A percentile compares a stretch with the other conserved stretches of the same genome.
Conservation (phyloP, 2,329 filamentous ascomycete genomes). For the Purpureocillium takamizusanense region DNA sequence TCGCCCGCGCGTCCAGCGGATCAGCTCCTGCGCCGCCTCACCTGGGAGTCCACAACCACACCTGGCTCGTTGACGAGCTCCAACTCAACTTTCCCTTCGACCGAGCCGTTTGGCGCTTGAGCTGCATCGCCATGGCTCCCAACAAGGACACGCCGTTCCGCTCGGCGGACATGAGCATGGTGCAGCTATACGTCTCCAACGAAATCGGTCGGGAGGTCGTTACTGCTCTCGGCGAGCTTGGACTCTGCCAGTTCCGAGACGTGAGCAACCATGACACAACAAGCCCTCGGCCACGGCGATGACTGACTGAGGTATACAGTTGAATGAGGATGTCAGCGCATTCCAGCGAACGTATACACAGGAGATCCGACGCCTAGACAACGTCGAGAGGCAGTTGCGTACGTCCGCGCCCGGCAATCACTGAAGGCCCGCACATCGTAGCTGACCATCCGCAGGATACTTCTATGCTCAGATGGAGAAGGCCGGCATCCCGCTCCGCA, state of each 20-base stretch:
- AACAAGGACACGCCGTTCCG: slow-evolving; percentile 92
- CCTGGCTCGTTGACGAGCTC: slow-evolving; percentile 18
- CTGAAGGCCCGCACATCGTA: slow-evolving; percentile 2
- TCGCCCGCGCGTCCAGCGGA: slow-evolving; percentile 10
- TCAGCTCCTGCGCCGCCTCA: slow-evolving; percentile 15
- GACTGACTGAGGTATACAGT: slow-evolving; percentile 37
- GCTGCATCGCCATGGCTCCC: slow-evolving; percentile 45
- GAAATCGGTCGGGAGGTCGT: slow-evolving; percentile 98
- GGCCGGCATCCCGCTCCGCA: slow-evolving; percentile 73
- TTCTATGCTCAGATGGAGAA: slow-evolving; percentile 97
- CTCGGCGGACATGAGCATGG: slow-evolving; percentile 99
- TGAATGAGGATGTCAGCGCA: slow-evolving; percentile 85
- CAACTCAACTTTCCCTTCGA: slow-evolving; percentile 16
- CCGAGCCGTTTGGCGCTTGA: slow-evolving; percentile 18
- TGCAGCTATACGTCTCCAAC: slow-evolving; percentile 98
- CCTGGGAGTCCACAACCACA: slow-evolving; percentile 11
- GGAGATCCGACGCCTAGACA: slow-evolving; percentile 93
- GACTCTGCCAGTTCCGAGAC: slow-evolving; percentile 94
- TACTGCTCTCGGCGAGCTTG: slow-evolving; percentile 90
- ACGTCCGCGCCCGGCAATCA: slow-evolving; percentile 32
- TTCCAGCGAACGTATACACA: slow-evolving; percentile 97
- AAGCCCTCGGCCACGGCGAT: not conserved
- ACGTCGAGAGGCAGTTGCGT: slow-evolving; percentile 96
- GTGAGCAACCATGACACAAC: slow-evolving; percentile 45
- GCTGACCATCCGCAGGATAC: slow-evolving; percentile 55